A percentile compares a stretch with the other conserved stretches of the same genome.
phyloP scores from a whole-genome alignment of 2,329 filamentous ascomycete species.

The Trichoderma sp. region DNA sequence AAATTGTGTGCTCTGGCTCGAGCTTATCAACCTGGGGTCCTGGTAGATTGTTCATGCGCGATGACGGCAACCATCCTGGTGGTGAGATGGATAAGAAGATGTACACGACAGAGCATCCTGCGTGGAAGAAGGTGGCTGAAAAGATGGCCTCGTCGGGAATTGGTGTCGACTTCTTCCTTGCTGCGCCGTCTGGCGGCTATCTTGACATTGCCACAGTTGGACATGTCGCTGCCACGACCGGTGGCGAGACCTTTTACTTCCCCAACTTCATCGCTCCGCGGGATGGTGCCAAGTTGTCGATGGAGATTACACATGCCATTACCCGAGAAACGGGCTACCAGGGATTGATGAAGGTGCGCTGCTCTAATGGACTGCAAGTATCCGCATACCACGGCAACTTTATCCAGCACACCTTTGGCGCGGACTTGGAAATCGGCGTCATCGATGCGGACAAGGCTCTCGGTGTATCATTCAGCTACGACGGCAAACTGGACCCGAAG shows the following conservation, averaged over 20 bases:
- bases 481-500: conserved; percentile 95
- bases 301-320: conserved; percentile 82
- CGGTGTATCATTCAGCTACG: conserved; percentile 87
- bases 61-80: conserved; percentile 80
- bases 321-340: conserved; percentile 92
- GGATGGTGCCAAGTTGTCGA: conserved; percentile 77
- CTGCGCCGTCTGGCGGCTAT: conserved; percentile 84
- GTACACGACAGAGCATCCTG: conserved; percentile 83
- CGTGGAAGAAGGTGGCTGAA: conserved; percentile 80
- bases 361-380: conserved; percentile 93
- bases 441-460: conserved; percentile 94
- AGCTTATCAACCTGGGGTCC: conserved; percentile 91
- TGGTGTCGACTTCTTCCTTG: conserved; percentile 92
- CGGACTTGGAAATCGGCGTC: conserved; percentile 88
- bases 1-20: conserved; percentile 82
- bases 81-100: conserved; percentile 91
- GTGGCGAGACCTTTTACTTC: conserved; percentile 94
- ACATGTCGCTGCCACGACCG: conserved; percentile 82
- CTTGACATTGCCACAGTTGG: conserved; percentile 91
- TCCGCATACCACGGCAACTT: conserved; percentile 96
- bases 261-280: conserved; percentile 90
- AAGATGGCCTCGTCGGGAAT: conserved; percentile 86
- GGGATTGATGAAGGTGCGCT: conserved; percentile 96
- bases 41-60: conserved; percentile 77
- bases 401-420: conserved; percentile 89